Base-by-base conservation (phyloP, 2,329 filamentous ascomycete species). In the Apiospora arundinis region DNA sequence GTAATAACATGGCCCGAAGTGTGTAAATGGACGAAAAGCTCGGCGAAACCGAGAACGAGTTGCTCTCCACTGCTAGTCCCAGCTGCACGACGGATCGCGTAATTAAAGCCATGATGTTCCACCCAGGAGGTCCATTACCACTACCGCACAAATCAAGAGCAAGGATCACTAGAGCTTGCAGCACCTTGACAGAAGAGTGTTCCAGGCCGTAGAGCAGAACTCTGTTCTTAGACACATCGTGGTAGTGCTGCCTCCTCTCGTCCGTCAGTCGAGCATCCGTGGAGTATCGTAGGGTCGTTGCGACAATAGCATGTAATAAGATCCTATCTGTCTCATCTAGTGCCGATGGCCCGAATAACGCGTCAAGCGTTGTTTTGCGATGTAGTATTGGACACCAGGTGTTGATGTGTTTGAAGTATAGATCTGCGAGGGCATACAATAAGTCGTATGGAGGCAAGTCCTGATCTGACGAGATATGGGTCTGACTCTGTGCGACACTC, bases 361-460 rank as follows among this genome's bases (percentile, higher is more conserved):
- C 90, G 76, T 97, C 93, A 11, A 97, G 82, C 0, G 94, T 97
- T 4, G 92, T 91, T 77, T 93, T 91, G 28, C 94, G 90, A 81
- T 97, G 94, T n/a, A 97, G 85, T 32, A 97, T 96, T 0, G 95
- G 95, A 79, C 94, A 97, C 92, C 92, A 95, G 0, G 92, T 92
- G 77, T 94, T 94, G 79, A 94, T 89, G 77, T 94, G 91, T 73
- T 93, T 93, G 77, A 95, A 95, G 78, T 93, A 95, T 0, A 94
- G 85, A 75, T 94, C 92, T 8, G 92, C 92, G 14, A 95, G 82
- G 2, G 90, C 87, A 76, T 94, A 94, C 0, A 94, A 82, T 7
- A 94, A 82, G 77, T 94, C 92, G 75, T 94, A 93, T 1, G 92
- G 92, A 1, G 92, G 92, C 40, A 95, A 86, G 71, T 93, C 92